These are phyloP conservation scores for Aspergillus asperescens DNA, from an alignment of 495 filamentous ascomycete genomes.

Conservation along the genomic window DNA sequence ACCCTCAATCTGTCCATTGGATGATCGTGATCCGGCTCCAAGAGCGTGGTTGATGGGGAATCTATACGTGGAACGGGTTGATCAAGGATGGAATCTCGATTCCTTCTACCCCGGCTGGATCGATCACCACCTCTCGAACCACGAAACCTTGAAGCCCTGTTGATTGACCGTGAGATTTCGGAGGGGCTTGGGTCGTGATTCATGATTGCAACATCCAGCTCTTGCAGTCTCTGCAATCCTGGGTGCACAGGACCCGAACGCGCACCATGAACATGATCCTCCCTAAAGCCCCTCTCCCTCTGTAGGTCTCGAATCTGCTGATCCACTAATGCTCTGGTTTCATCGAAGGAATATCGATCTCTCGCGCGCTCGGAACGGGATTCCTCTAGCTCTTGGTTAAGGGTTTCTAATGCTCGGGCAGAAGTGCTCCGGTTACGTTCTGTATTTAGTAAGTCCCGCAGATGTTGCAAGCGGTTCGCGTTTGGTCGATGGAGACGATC, in stretches of 20 bases:
- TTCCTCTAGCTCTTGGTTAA: slow-evolving; percentile 38
- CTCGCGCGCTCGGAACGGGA: slow-evolving; percentile 20
- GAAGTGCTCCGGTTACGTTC: slow-evolving; percentile 37
- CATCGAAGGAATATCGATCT: slow-evolving; percentile 24
- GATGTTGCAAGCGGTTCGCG: slow-evolving; percentile 29
- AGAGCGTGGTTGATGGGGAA: slow-evolving; percentile 35
- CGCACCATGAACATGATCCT: slow-evolving; percentile 14
- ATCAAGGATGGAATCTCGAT: slow-evolving; percentile 26
- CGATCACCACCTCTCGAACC: slow-evolving; percentile 13
- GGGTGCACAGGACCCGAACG: slow-evolving; percentile 7
- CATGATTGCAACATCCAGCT: slow-evolving; percentile 11
- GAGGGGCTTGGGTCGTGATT: slow-evolving; percentile 10
- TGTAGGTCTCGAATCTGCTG: slow-evolving; percentile 23
- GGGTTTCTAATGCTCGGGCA: slow-evolving; percentile 32
- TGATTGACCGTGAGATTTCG: slow-evolving; percentile 11
- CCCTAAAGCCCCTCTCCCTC: slow-evolving; percentile 10
- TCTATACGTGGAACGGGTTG: slow-evolving; percentile 36
- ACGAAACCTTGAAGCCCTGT: slow-evolving; percentile 15
- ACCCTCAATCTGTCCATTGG: slow-evolving; percentile 37
- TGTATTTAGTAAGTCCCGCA: slow-evolving; percentile 38
- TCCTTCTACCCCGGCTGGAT: slow-evolving; percentile 6
- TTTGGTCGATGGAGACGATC: slow-evolving; percentile 18
- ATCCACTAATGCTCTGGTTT: slow-evolving; percentile 24
- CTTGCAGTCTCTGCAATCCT: slow-evolving; percentile 12
- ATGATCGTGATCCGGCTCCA: slow-evolving; percentile 27